Conservation (phyloP, 2,329 filamentous ascomycete species). For the Sclerotinia subarctica region DNA sequence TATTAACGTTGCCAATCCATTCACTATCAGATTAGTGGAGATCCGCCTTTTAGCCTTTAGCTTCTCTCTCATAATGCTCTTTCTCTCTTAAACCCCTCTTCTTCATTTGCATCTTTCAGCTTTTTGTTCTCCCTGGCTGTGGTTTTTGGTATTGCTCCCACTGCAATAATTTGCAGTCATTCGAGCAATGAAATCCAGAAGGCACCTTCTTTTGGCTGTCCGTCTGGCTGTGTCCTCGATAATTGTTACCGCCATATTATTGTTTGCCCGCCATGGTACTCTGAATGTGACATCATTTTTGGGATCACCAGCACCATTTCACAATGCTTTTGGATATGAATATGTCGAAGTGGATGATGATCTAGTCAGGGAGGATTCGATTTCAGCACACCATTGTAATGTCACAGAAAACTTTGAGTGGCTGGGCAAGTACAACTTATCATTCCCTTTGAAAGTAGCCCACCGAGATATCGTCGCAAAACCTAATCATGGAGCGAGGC, state of each 20-base stretch:
- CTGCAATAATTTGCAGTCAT: neutral
- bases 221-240: conserved; percentile 3
- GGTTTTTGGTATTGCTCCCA: neutral
- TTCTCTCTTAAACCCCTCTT: neutral
- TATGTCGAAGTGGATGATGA: neutral
- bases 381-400: neutral
- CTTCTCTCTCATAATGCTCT: too few relatives aligned
- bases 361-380: neutral
- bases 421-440: conserved; percentile 30
- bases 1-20: neutral
- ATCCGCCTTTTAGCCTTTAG: neutral
- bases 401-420: conserved; percentile 1
- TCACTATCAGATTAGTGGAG: neutral
- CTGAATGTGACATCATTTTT: conserved; percentile 1
- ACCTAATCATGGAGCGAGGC: conserved; percentile 24
- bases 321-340: neutral
- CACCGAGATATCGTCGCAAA: conserved; percentile 34
- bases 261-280: conserved; percentile 1
- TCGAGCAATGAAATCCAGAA: conserved; percentile 13
- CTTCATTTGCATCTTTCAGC: neutral
- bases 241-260: neutral
- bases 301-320: neutral
- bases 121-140: neutral
- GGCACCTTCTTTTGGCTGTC: neutral
- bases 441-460: conserved; percentile 34